These are phyloP conservation scores for Phytophthora ohioensis DNA, from an alignment of 352 stramenopile genomes.

Conservation along the genomic window DNA sequence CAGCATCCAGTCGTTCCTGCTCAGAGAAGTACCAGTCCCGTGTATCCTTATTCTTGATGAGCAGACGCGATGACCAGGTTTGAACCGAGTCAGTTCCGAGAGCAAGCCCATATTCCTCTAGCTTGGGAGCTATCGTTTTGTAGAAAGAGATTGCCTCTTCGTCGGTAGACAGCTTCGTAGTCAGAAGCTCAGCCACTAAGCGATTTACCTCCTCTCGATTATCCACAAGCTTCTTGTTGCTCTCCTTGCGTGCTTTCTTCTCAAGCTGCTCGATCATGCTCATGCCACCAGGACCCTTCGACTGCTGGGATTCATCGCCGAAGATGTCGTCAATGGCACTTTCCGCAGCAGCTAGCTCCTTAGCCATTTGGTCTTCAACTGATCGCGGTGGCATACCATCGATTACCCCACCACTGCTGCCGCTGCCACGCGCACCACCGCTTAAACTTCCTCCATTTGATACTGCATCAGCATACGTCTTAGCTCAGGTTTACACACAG, in stretches of 20 bases:
- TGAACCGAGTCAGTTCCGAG: constrained; percentile 76
- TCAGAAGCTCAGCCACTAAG: constrained; percentile 62
- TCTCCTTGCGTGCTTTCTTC: constrained; percentile 86
- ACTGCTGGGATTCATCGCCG: constrained; percentile 75
- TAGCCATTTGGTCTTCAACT: constrained; percentile 88
- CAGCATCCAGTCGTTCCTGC: constrained; percentile 79
- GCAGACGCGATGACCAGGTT: constrained; percentile 83
- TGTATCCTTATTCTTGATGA: constrained; percentile 92
- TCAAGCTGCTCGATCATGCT: constrained; percentile 91
- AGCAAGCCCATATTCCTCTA: constrained; percentile 72
- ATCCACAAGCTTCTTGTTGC: constrained; percentile 90
- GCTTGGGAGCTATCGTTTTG: constrained; percentile 56
- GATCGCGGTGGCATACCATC: constrained; percentile 41
- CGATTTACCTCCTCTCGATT: constrained; percentile 70
- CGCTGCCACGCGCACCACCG: constrained; percentile 33
- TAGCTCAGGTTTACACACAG: no score
- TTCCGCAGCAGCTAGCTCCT: constrained; percentile 79
- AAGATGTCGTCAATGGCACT: constrained; percentile 89
- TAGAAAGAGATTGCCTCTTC: constrained; percentile 81
- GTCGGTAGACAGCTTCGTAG: constrained; percentile 58
- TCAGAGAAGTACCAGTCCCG: constrained; percentile 88
- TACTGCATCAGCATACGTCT: constrained; percentile 36
- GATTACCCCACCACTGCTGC: constrained; percentile 20
- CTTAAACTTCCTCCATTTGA: constrained; percentile 44
- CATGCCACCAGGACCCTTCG: constrained; percentile 76